Base-by-base conservation (phyloP, 768 basidiomycete species). In the Leccinum longicurvipes region DNA sequence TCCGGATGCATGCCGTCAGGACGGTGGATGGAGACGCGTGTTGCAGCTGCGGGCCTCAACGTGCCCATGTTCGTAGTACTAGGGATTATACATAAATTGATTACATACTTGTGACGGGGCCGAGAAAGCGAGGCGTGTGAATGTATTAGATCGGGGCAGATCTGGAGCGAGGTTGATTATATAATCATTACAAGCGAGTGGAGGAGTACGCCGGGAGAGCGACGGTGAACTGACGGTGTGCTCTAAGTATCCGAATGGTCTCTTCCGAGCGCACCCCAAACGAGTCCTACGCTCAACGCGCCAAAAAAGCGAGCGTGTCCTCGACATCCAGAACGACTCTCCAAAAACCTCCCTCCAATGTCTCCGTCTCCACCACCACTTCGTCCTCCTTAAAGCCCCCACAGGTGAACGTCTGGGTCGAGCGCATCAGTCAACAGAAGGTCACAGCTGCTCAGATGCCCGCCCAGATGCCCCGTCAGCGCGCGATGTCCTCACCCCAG, bases 241-340 rank as follows among this genome's bases (percentile, higher is more conserved):
- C 57, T 45, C 47, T 59, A 67, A 71, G 58, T 54, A 29, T 59
- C 47, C 42, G 63, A 68, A 71, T 71, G 71, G 60, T 65, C 62
- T 73, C 69, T 59, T 71, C 63, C 47, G 63, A 67, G 54, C 72
- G 71, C 50, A 69, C 68, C 42, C 74, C 74, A 59, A 67, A 76
- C 54, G 76, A 83, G 48, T 86, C 85, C 27, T 87, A 86, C 60
- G 82, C 81, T 34, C 76, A 82, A 49, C 77, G 76, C 45, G 81
- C 78, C 56, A 80, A 76, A 71, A 79, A 76, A 63, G 78, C 78
- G 51, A 61, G 50, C 47, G 41, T 56, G 42, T 56, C 64, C 25
- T 41, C 61, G 7, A 15, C 32, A 29, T 4, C 46, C 25, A 47
- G 23, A 23, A 15, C 45, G 8, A 32, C 50, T 12, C 46, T 47